These are phyloP conservation scores for Solanum hybrid DNA, from an alignment of 305 asterid species.

Conservation along the genomic window DNA sequence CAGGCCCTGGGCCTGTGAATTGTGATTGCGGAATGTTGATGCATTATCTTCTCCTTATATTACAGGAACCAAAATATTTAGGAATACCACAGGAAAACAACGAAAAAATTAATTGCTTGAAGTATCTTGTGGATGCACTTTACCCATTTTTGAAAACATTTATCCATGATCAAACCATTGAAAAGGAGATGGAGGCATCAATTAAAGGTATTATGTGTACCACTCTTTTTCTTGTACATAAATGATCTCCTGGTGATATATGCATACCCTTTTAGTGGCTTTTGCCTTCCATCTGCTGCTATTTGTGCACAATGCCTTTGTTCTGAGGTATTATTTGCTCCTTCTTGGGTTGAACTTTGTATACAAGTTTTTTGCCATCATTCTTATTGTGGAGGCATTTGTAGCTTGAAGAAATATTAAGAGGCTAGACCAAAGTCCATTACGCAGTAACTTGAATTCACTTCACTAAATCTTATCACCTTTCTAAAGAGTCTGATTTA, in stretches of 20 bases:
- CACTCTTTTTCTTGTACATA: not conserved
- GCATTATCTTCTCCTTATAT: slow-evolving; percentile 1
- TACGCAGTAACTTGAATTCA: not conserved
- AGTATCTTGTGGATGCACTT: slow-evolving; percentile 29
- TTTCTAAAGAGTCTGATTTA: not conserved
- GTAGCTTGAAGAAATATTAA: not conserved
- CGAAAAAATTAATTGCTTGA: slow-evolving; percentile 11
- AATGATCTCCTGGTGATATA: not conserved
- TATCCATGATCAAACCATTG: slow-evolving; percentile 28
- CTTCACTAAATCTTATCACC: not conserved
- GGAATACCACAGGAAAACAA: slow-evolving; percentile 21
- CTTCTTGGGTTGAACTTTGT: not conserved
- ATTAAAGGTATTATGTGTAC: slow-evolving; percentile 31
- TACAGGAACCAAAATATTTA: slow-evolving; percentile 26
- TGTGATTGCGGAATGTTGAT: not conserved
- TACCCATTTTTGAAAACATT: slow-evolving; percentile 31
- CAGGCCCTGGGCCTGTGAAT: not conserved
- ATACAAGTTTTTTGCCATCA: not conserved
- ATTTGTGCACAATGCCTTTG: not conserved
- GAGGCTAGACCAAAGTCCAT: not conserved
- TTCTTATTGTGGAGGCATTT: not conserved
- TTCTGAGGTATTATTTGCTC: not conserved
- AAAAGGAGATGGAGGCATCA: slow-evolving; percentile 42
- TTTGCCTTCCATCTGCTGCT: not conserved
- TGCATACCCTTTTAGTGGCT: not conserved